Percentiles rank a stretch among this genome's conserved stretches.
These are phyloP conservation scores for Jackrogersella multiformis DNA, from an alignment of 495 filamentous ascomycete genomes.

Conservation along the genomic window DNA sequence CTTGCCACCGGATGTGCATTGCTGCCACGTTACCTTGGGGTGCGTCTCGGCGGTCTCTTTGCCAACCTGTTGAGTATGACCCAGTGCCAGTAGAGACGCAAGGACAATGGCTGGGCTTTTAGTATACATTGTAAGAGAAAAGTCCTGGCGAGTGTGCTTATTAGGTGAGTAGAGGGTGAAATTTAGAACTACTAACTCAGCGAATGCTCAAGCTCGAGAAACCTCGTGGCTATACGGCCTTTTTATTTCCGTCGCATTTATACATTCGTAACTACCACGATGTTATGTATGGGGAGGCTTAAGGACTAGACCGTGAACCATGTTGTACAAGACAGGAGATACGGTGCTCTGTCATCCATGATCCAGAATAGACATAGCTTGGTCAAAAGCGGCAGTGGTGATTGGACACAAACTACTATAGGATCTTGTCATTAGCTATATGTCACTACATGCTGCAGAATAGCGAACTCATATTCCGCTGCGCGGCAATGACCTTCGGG, in stretches of 20 bases:
- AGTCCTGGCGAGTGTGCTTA: not conserved
- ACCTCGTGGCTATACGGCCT: not conserved
- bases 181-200: too few relatives aligned
- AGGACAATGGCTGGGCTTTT: conserved; percentile 19
- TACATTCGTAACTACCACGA: not conserved
- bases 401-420: not conserved
- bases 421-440: not conserved
- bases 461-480: too few relatives aligned
- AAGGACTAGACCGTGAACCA: conserved; percentile 1
- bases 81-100: conserved; percentile 26
- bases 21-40: conserved; percentile 64
- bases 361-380: not conserved
- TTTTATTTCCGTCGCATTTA: conserved; percentile 17
- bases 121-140: conserved; percentile 15
- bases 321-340: conserved; percentile 18
- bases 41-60: conserved; percentile 63
- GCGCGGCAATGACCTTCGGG: too few relatives aligned
- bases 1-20: conserved; percentile 59
- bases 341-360: conserved; percentile 15
- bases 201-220: not conserved
- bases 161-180: too few relatives aligned
- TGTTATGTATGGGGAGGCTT: not conserved
- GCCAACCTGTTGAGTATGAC: conserved; percentile 50
- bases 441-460: too few relatives aligned
- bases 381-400: not conserved